Base-by-base conservation (phyloP, 2,329 filamentous ascomycete species). In the Pestalotiopsis sp. region DNA sequence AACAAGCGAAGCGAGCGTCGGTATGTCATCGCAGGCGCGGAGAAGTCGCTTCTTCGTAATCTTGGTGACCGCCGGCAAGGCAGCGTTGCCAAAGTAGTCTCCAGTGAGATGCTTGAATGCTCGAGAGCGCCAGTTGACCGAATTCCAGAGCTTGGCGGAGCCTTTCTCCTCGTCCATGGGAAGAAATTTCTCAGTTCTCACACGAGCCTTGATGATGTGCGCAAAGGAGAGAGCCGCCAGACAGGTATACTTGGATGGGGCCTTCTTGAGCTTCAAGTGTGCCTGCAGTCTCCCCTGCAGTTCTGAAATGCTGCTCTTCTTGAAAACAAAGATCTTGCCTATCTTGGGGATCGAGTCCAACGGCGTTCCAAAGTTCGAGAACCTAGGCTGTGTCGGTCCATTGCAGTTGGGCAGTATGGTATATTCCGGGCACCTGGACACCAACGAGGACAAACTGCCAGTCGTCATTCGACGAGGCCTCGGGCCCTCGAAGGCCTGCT, bases 281-380 rank as follows among this genome's bases (percentile, higher is more conserved):
- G 64, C 31, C 17, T 39, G 71, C 12, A 78, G 71, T 6, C 76
- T 65, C 1, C 71, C 64, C 52, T 78, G 75, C 3, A 84, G 77
- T 63, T 74, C 49, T n/a, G 73, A 70, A 11, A 84, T 75, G 20
- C 75, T 77, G 3, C 73, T 70, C 14, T 75, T 77, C 17, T 69
- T 74, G 67, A 85, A 82, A 14, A 81, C 76, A 70, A 84, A 84
- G 25, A 84, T 81, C 60, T 78, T 81, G 65, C 81, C 81, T n/a
- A 75, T 77, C 67, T 79, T 81, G n/a, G 73, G 68, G 68, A 81
- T 78, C 20, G 73, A 61, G 3, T 73, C 66, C 68, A 79, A 72
- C 0, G 78, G 71, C 5, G 71, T 67, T 13, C 77, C 79, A 0
- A 68, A 72, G 3, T 75, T 69, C 14, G 72, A 67, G 17, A 79